phyloP scores from a whole-genome alignment of 202 grass and related monocot genomes.

The Thinopyrum obtusiflorum region DNA sequence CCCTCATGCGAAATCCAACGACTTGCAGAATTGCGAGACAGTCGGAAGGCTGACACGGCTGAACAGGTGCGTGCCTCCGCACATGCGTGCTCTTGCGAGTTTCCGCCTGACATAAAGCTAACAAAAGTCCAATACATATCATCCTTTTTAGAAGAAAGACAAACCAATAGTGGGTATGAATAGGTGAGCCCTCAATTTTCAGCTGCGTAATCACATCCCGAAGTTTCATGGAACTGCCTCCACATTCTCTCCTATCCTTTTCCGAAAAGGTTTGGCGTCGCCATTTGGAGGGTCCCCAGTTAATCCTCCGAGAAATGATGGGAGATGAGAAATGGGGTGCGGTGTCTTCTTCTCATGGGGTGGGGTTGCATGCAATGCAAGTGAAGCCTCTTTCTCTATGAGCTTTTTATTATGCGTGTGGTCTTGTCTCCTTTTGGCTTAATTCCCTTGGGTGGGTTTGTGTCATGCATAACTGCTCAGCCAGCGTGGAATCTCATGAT shows the following conservation, averaged over 20 bases:
- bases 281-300: slow-evolving; percentile 8
- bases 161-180: not conserved
- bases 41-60: too few species aligned
- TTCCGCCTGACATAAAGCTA: not conserved
- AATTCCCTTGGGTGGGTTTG: not conserved
- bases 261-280: not conserved
- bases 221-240: not conserved
- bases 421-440: not conserved
- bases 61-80: too few species aligned
- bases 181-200: slow-evolving; percentile 30
- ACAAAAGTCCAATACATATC: not conserved
- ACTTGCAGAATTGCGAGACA: too few species aligned
- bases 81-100: too few species aligned
- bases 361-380: slow-evolving; percentile 44
- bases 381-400: slow-evolving; percentile 5
- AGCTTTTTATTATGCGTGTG: not conserved
- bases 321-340: not conserved
- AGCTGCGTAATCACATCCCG: slow-evolving; percentile 21
- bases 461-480: not conserved
- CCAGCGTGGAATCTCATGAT: slow-evolving; percentile 29
- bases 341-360: slow-evolving; percentile 23
- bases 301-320: slow-evolving; percentile 8
- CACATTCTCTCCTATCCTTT: not conserved
- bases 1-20: too few species aligned
- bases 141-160: not conserved